Evolutionary conservation across 2,329 filamentous ascomycete species (phyloP).

Genomic region (Alternaria sp.): DNA sequence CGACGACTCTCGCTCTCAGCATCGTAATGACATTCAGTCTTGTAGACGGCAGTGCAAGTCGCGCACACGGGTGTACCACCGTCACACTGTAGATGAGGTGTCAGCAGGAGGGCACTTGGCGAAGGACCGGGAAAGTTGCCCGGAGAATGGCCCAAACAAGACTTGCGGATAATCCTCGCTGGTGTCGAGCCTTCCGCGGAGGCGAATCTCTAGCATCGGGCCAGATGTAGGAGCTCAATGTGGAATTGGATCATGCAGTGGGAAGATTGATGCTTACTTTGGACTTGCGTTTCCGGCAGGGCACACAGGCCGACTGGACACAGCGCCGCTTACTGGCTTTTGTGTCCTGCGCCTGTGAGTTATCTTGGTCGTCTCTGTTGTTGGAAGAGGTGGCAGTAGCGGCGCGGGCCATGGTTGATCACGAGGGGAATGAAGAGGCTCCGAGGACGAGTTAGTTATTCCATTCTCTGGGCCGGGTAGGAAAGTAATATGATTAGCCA

Average conservation of each 20-base stretch:
- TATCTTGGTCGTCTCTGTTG: constrained; percentile 28
- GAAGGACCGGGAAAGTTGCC: not conserved
- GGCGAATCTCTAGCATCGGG: constrained; percentile 15
- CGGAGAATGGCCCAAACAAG: not conserved
- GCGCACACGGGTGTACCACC: constrained; percentile 57
- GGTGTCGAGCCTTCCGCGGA: constrained; percentile 26
- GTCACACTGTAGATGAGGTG: constrained; percentile 53
- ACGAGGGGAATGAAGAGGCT: constrained; percentile 18
- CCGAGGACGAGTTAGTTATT: constrained; percentile 24
- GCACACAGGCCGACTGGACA: constrained; percentile 53
- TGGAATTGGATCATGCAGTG: not conserved
- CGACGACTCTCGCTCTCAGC: constrained; percentile 56
- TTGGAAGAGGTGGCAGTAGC: constrained; percentile 23
- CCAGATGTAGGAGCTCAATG: not conserved
- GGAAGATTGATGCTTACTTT: constrained; percentile 46
- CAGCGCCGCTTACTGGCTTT: constrained; percentile 45
- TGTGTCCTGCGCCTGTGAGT: constrained; percentile 20
- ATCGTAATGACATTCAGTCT: constrained; percentile 59
- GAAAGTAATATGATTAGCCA: constrained; percentile 16
- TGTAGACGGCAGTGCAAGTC: constrained; percentile 59
- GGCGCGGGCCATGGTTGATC: constrained; percentile 38
- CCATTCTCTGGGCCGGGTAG: constrained; percentile 18
- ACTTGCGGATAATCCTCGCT: not conserved
- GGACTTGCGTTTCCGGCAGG: constrained; percentile 59
- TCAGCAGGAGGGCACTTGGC: constrained; percentile 15